phyloP scores from a whole-genome alignment of 306 rosid genomes.

The Rosa lucieae region DNA sequence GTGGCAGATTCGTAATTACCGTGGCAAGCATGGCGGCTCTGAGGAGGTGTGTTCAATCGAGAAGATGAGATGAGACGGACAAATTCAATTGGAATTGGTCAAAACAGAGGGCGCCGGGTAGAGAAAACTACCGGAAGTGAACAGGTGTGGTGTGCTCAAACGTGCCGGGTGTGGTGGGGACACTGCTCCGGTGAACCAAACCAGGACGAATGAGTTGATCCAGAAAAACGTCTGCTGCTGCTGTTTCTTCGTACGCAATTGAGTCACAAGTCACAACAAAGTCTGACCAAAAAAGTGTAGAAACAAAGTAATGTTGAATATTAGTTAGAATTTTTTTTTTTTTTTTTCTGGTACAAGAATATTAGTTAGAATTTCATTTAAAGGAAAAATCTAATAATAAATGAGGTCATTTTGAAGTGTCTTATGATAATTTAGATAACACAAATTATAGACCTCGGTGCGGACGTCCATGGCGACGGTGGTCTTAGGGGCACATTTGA shows the following conservation, averaged over 20 bases:
- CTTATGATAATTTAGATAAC: too few species aligned
- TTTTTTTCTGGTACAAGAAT: neutral
- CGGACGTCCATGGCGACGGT: conserved; percentile 67
- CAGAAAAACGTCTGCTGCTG: neutral
- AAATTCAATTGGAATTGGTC: neutral
- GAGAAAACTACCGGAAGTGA: neutral
- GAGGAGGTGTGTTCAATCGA: neutral
- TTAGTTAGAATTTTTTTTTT: neutral
- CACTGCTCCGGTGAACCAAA: neutral
- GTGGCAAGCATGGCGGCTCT: conserved; percentile 39
- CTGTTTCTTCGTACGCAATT: neutral
- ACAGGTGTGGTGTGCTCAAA: neutral
- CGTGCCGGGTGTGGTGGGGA: conserved; percentile 13
- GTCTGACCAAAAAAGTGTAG: neutral
- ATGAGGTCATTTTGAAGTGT: too few species aligned
- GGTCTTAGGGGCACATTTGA: conserved; percentile 67
- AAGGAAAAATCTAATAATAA: too few species aligned
- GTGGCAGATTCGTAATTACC: conserved; percentile 53
- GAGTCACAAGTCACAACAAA: neutral
- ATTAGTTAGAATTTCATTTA: too few species aligned
- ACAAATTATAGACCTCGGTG: conserved; percentile 61
- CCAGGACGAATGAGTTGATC: neutral
- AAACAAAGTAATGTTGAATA: neutral
- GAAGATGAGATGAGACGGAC: neutral
- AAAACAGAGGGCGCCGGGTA: neutral